Conservation (phyloP, 306 rosid genomes). For the Glycyrrhiza uralensis region DNA sequence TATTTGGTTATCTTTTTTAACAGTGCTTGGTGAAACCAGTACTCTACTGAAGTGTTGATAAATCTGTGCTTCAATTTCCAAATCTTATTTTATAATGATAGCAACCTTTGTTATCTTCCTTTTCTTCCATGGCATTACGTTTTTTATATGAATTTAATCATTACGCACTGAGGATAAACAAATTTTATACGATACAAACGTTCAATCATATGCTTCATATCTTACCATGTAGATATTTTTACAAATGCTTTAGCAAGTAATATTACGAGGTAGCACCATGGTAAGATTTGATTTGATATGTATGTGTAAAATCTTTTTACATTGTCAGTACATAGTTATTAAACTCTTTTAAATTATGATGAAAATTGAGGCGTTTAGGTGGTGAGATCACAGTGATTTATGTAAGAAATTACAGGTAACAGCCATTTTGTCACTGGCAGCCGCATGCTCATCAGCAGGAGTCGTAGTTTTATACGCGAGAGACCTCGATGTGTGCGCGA, state of each 20-base stretch:
- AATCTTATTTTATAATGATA: neutral
- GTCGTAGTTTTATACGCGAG: constrained; percentile 52
- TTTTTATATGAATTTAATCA: too few relatives aligned
- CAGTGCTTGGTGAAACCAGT: neutral
- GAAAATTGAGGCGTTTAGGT: neutral
- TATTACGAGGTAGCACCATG: too few relatives aligned
- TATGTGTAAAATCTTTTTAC: too few relatives aligned
- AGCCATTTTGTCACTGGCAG: constrained; percentile 82
- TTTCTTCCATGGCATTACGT: neutral
- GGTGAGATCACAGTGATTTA: constrained; percentile 5
- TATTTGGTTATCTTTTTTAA: constrained; percentile 2
- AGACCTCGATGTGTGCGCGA: constrained; percentile 52
- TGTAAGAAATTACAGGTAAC: constrained; percentile 83
- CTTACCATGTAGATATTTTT: too few relatives aligned
- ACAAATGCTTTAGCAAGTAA: too few relatives aligned
- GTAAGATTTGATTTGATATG: too few relatives aligned
- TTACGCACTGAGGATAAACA: too few relatives aligned
- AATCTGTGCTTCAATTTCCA: neutral
- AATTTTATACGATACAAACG: too few relatives aligned
- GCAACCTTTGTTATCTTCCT: neutral
- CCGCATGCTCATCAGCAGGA: constrained; percentile 90
- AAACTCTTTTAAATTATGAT: too few relatives aligned
- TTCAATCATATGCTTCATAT: too few relatives aligned
- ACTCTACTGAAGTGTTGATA: neutral
- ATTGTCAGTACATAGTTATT: too few relatives aligned